Base-by-base conservation (phyloP, 208 protist species). In the Porcisia deanei region DNA sequence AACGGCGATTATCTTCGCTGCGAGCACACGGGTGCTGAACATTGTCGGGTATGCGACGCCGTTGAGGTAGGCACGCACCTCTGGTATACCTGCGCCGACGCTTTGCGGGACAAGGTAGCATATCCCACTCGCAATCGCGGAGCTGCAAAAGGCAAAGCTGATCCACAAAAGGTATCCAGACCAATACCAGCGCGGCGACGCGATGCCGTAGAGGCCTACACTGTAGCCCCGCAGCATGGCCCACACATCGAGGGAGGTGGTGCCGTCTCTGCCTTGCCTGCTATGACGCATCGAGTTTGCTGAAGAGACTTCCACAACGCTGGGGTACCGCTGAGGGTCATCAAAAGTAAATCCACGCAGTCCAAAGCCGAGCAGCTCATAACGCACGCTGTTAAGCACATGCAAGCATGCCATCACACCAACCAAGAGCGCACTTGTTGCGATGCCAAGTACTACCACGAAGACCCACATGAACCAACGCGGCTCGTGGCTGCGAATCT, bases 401-500 rank as follows among this genome's bases (percentile, higher is more conserved):
- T 91, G 87, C 66, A 91, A 61, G 14, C 75, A 63, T 8, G 80
- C 81, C 8, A 86, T 73, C 58, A 84, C 75, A 22, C 41, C 43
- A 41, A 91, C 79, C 14, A 84, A 75, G 9, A 88, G 79, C 20
- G 70, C 67, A 60, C 84, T 87, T 16, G 82, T 80, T n/a, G 68
- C 72, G 60, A 91, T 52, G 64, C 87, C 87, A 4, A 91, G 65
- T 16, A 76, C 49, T 34, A 88, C 47, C 12, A 91, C 84, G 60
- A 88, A 91, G 37, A 88, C 79, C 87, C 87, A 91, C 76, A 91
- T 91, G 57, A 88, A 91, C 87, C 84, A 88, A 58, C 84, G 87
- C 20, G 87, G 84, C 67, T 91, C 87, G 60, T 85, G 75, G 61
- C 74, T 87, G 16, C 84, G 84, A 43, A 75, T 86, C 75, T 88